These are phyloP conservation scores for Falciphora oryzae DNA, from an alignment of 2,329 filamentous ascomycete species.

Conservation along the genomic window DNA sequence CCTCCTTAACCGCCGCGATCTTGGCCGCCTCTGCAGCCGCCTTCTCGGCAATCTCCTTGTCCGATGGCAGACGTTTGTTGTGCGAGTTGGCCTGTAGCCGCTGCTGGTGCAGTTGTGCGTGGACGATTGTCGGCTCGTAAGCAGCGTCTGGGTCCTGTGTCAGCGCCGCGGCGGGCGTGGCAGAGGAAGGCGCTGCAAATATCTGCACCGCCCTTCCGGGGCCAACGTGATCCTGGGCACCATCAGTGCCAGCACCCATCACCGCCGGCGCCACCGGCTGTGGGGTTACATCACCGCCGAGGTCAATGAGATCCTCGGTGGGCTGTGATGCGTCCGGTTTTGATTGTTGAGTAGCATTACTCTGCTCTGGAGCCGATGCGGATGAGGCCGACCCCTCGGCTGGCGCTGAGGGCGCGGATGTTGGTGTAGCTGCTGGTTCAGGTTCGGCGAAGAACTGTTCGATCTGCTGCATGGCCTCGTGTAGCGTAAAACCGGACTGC, in stretches of 20 bases:
- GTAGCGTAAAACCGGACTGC: slow-evolving; percentile 69
- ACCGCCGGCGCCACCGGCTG: too few relatives aligned
- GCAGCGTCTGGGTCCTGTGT: slow-evolving; percentile 64
- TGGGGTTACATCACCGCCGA: neutral
- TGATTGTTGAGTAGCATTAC: neutral
- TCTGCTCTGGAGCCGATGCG: neutral
- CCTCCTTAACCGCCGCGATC: slow-evolving; percentile 58
- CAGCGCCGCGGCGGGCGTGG: slow-evolving; percentile 69
- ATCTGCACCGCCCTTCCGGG: slow-evolving; percentile 54
- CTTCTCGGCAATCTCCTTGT: slow-evolving; percentile 71
- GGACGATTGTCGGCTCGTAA: slow-evolving; percentile 69
- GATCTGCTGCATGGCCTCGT: slow-evolving; percentile 81
- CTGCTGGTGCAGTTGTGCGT: slow-evolving; percentile 69
- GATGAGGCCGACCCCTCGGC: neutral
- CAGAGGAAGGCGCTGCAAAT: slow-evolving; percentile 70
- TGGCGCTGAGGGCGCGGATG: slow-evolving; percentile 10
- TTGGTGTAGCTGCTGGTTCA: slow-evolving; percentile 8
- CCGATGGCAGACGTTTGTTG: slow-evolving; percentile 75
- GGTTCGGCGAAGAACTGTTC: slow-evolving; percentile 59
- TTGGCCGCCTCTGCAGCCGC: slow-evolving; percentile 60
- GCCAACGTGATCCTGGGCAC: neutral
- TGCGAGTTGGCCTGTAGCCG: slow-evolving; percentile 55
- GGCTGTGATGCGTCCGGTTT: neutral
- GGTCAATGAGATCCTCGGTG: neutral
- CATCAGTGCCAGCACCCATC: neutral